Evolutionary conservation across 768 basidiomycete species (phyloP), one percentile per base, ranked within the genome.

Genomic region (Hortiboletus flavorubellus): DNA sequence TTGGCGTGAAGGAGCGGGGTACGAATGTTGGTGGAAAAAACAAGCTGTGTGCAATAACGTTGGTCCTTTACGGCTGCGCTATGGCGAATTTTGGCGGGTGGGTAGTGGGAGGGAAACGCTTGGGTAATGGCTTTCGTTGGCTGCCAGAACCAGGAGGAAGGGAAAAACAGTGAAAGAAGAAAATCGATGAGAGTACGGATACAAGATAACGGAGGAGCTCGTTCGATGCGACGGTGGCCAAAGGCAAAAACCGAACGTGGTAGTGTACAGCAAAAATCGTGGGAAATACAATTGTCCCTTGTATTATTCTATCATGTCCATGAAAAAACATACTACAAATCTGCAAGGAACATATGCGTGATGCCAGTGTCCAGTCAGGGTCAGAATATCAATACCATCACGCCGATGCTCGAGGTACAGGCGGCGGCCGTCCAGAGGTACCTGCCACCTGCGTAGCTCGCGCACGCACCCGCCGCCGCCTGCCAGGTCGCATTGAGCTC

Each of bases 141-240:
- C 58, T 60, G 61, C 61, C 63, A 65, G 65, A 51, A 69, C 56
- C 54, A 60, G 48, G 54, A 51, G 46, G 51, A 60, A 46, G 43
- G n/a, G 39, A 26, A 46, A 51, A 57, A 37, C 31, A 11, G 60
- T 15, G 3, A 42, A 33, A 50, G 55, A 55, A 57, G 55, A 64
- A 65, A 69, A 71, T 71, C 71, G 69, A 71, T 71, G 71, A 59
- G 59, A 51, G 56, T 57, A 56, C 58, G 68, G 68, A 66, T 60
- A 58, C 59, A 71, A 62, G 69, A 71, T 71, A 71, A 71, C 69
- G 69, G 63, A 59, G 51, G 60, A 52, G 58, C 56, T 68, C 56
- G 64, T 62, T 58, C 61, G 68, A 71, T 69, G 68, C 65, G 56
- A 56, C 64, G 61, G 51, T 49, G 53, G 58, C 51, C 49, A 56